A percentile compares a stretch with the other conserved stretches of the same genome.
Evolutionary conservation across 371 early-diverging fungal species (phyloP).

Genomic region (Mortierella sp.): DNA sequence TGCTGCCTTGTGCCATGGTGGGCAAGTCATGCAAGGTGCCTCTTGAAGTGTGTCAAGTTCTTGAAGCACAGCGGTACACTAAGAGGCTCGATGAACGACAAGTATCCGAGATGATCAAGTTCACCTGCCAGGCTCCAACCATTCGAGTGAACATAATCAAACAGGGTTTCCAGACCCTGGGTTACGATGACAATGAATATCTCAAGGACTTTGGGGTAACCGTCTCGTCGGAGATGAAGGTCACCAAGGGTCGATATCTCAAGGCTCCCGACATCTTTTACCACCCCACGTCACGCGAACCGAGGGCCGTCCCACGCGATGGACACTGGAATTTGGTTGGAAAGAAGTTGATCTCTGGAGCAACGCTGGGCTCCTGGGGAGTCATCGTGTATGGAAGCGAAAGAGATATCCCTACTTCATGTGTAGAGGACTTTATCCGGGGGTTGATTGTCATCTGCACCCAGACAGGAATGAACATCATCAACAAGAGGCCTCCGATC

Average conservation of each 20-base stretch:
- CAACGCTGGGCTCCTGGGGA: conserved; percentile 84
- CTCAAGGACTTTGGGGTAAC: conserved; percentile 74
- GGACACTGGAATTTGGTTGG: conserved; percentile 95
- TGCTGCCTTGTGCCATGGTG: conserved; percentile 85
- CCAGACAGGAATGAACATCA: conserved; percentile 69
- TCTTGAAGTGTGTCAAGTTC: conserved; percentile 89
- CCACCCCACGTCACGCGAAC: conserved; percentile 62
- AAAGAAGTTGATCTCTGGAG: conserved; percentile 83
- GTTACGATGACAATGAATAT: conserved; percentile 65
- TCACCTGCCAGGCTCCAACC: conserved; percentile 83
- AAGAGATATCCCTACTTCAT: conserved; percentile 35
- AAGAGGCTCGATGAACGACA: conserved; percentile 85
- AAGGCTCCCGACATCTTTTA: conserved; percentile 83
- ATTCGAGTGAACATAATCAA: conserved; percentile 71
- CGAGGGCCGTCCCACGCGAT: conserved; percentile 74
- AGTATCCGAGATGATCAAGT: conserved; percentile 93
- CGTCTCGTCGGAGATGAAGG: conserved; percentile 67
- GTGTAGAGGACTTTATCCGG: conserved; percentile 64
- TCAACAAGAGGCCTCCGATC: conserved; percentile 76
- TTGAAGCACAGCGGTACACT: conserved; percentile 80
- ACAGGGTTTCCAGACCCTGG: conserved; percentile 58
- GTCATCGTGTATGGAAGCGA: conserved; percentile 72
- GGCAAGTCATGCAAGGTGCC: conserved; percentile 73
- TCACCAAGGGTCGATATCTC: conserved; percentile 75
- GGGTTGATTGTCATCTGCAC: conserved; percentile 61